Percentiles rank a stretch among this genome's conserved stretches.
Conservation (phyloP, 169 alveolate species). For the Blepharisma undulans region DNA sequence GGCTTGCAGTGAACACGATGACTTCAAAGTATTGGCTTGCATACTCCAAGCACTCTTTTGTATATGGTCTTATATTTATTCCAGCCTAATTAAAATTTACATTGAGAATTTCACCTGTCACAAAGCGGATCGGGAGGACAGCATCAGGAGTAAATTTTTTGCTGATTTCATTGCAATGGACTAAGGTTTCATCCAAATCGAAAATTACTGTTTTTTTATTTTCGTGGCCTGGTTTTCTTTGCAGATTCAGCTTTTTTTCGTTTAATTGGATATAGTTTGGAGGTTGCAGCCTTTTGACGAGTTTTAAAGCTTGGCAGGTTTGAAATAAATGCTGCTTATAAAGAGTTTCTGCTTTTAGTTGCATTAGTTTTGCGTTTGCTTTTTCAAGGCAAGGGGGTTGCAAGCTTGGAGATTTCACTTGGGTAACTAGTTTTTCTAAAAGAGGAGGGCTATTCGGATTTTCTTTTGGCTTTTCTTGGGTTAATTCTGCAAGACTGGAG, state of each 20-base stretch:
- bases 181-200: constrained; percentile 83
- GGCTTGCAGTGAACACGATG: constrained; percentile 81
- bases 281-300: not conserved
- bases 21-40: constrained; percentile 75
- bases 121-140: constrained; percentile 48
- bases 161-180: constrained; percentile 64
- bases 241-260: not conserved
- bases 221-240: too few species aligned
- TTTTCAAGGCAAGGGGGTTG: not conserved
- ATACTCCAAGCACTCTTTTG: constrained; percentile 62
- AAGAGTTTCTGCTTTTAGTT: not conserved
- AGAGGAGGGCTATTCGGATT: not conserved
- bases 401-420: not conserved
- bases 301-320: not conserved
- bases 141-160: constrained; percentile 39
- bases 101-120: constrained; percentile 58
- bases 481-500: not conserved
- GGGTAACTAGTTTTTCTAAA: not conserved
- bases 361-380: not conserved
- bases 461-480: not conserved
- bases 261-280: not conserved
- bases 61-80: constrained; percentile 74
- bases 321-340: not conserved
- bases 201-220: constrained; percentile 60
- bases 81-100: constrained; percentile 57